phyloP scores from a whole-genome alignment of 805 yeast species.

The Nakazawaea holstii region DNA sequence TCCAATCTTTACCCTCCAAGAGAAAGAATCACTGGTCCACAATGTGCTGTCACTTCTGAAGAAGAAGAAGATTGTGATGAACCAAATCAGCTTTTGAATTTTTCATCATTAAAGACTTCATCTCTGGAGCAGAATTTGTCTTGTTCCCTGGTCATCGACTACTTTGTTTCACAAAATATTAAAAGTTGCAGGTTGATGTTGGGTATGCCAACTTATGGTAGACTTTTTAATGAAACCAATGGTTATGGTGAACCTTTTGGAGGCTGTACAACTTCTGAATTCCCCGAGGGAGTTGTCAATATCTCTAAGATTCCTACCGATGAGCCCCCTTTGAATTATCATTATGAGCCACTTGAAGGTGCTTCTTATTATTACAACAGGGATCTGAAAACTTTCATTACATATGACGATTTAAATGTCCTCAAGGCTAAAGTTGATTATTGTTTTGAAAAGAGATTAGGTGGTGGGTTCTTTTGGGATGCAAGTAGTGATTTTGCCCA shows the following conservation, averaged over 20 bases:
- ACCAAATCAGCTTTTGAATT: too few species aligned
- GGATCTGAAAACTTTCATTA: constrained; percentile 30
- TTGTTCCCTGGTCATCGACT: constrained; percentile 38
- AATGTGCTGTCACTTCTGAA: too few species aligned
- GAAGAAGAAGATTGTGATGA: constrained; percentile 13
- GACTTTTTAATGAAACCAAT: constrained; percentile 26
- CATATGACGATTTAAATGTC: constrained; percentile 54
- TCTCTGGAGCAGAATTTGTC: too few species aligned
- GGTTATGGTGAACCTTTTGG: constrained; percentile 38
- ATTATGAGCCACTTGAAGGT: constrained; percentile 38
- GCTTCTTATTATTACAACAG: constrained; percentile 44
- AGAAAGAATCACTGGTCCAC: constrained; percentile 16
- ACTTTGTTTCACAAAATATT: constrained; percentile 38
- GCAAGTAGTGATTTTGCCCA: constrained; percentile 54
- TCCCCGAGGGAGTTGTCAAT: constrained; percentile 40
- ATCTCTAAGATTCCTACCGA: constrained; percentile 27
- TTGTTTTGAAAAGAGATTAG: constrained; percentile 36
- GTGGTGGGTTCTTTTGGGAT: constrained; percentile 90
- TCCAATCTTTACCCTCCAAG: constrained; percentile 41
- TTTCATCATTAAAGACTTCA: too few species aligned
- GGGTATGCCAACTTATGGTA: constrained; percentile 80
- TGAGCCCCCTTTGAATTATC: constrained; percentile 30
- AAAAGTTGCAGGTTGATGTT: constrained; percentile 44
- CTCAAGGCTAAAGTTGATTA: constrained; percentile 48
- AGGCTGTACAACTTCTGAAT: constrained; percentile 38